These are phyloP conservation scores for Hanseniaspora lachancei DNA, from an alignment of 805 yeast species.

Conservation along the genomic window DNA sequence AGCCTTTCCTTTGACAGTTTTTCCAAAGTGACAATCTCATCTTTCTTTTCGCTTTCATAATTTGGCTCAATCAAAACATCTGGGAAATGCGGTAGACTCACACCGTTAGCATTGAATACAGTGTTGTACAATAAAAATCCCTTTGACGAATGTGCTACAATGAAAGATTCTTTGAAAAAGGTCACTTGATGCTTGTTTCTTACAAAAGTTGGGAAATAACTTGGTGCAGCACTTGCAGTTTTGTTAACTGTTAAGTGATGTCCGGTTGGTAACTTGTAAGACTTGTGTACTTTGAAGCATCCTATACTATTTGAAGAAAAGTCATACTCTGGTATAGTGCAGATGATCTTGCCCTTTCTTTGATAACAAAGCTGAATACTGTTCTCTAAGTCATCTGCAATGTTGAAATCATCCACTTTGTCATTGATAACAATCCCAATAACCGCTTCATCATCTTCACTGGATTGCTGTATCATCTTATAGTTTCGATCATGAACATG, in stretches of 20 bases:
- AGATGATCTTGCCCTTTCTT: constrained; percentile 36
- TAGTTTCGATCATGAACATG: constrained; percentile 24
- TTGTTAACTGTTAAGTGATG: constrained; percentile 42
- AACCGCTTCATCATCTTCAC: constrained; percentile 16
- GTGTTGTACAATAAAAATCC: constrained; percentile 48
- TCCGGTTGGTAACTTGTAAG: constrained; percentile 43
- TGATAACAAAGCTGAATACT: constrained; percentile 44
- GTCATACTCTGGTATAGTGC: constrained; percentile 30
- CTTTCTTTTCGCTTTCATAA: background rate
- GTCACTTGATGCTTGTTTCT: constrained; percentile 18
- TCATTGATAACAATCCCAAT: constrained; percentile 42
- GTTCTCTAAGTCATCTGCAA: constrained; percentile 56
- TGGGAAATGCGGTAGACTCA: constrained; percentile 46
- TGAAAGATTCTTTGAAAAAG: constrained; percentile 51
- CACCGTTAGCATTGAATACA: constrained; percentile 43
- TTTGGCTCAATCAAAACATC: constrained; percentile 25
- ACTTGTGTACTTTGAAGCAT: constrained; percentile 35
- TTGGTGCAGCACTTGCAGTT: constrained; percentile 37
- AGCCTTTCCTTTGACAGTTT: constrained; percentile 24
- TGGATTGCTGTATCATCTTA: constrained; percentile 15
- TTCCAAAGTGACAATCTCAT: background rate
- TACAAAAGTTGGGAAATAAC: background rate
- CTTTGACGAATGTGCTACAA: constrained; percentile 44
- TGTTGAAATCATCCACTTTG: constrained; percentile 46
- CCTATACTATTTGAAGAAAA: constrained; percentile 23